These are phyloP conservation scores for Aspergillus hortae DNA, from an alignment of 2,329 filamentous ascomycete species.

Conservation along the genomic window DNA sequence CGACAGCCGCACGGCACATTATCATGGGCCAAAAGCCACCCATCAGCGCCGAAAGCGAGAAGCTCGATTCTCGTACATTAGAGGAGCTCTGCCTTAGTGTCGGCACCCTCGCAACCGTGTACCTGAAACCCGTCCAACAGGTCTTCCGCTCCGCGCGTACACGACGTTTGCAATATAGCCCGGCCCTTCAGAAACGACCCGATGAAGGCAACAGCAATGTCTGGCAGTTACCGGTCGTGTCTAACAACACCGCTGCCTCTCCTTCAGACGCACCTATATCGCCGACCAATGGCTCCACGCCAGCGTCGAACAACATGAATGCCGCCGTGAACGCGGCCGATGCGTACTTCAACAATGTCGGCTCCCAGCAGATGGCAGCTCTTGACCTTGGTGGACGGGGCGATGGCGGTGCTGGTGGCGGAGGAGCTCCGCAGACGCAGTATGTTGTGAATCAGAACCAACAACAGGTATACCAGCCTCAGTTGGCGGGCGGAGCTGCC, in stretches of 20 bases:
- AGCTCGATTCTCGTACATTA: constrained; percentile 81
- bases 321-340: constrained; percentile 81
- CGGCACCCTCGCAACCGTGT: constrained; percentile 92
- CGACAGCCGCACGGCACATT: constrained; percentile 76
- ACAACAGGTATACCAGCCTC: constrained; percentile 70
- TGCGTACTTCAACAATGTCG: constrained; percentile 80
- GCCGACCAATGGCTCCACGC: constrained; percentile 23
- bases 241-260: constrained; percentile 21
- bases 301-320: constrained; percentile 51
- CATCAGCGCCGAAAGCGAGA: constrained; percentile 94
- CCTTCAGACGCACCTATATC: constrained; percentile 28
- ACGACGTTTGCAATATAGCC: constrained; percentile 73
- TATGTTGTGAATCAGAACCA: constrained; percentile 79
- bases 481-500: constrained; percentile 58
- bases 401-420: constrained; percentile 63
- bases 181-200: constrained; percentile 73
- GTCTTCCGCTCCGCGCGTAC: constrained; percentile 89
- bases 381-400: constrained; percentile 65
- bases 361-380: constrained; percentile 67
- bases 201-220: constrained; percentile 36
- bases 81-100: constrained; percentile 98
- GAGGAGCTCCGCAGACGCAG: constrained; percentile 47
- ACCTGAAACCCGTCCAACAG: constrained; percentile 94
- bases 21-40: constrained; percentile 98
- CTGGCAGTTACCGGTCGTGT: constrained; percentile 34